These are phyloP conservation scores for Nicotiana undulata DNA, from an alignment of 257 asterid genomes.

Conservation along the genomic window DNA sequence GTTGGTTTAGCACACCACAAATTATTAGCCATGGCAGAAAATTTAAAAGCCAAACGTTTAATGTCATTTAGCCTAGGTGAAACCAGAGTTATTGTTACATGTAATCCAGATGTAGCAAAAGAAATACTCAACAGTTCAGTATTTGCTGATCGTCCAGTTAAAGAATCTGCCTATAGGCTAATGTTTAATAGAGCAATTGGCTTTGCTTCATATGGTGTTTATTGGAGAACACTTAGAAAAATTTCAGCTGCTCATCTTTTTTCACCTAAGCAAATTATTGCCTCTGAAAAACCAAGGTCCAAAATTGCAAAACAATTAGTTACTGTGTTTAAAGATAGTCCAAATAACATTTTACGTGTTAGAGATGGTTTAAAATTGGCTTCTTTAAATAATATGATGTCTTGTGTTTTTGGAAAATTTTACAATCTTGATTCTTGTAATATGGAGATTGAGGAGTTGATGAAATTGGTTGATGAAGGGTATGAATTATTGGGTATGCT, in stretches of 20 bases:
- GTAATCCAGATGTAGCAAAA: constrained; percentile 53
- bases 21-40: constrained; percentile 45
- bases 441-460: constrained; percentile 33
- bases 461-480: constrained; percentile 57
- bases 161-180: constrained; percentile 62
- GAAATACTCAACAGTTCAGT: constrained; percentile 46
- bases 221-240: constrained; percentile 64
- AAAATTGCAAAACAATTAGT: constrained; percentile 42
- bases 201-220: constrained; percentile 71
- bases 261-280: constrained; percentile 49
- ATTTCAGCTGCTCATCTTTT: constrained; percentile 59
- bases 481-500: constrained; percentile 47
- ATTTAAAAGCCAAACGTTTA: constrained; percentile 42
- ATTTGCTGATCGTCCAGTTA: constrained; percentile 65
- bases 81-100: constrained; percentile 55
- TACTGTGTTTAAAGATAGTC: neutral
- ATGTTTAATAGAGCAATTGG: constrained; percentile 84
- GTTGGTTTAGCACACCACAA: constrained; percentile 69
- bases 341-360: constrained; percentile 24
- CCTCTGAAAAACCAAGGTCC: constrained; percentile 42
- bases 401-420: constrained; percentile 50
- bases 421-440: constrained; percentile 25
- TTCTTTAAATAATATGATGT: constrained; percentile 71
- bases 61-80: constrained; percentile 79
- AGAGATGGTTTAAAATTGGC: constrained; percentile 55